phyloP scores from a whole-genome alignment of 805 yeast species.

The Debaryomyces castellii region DNA sequence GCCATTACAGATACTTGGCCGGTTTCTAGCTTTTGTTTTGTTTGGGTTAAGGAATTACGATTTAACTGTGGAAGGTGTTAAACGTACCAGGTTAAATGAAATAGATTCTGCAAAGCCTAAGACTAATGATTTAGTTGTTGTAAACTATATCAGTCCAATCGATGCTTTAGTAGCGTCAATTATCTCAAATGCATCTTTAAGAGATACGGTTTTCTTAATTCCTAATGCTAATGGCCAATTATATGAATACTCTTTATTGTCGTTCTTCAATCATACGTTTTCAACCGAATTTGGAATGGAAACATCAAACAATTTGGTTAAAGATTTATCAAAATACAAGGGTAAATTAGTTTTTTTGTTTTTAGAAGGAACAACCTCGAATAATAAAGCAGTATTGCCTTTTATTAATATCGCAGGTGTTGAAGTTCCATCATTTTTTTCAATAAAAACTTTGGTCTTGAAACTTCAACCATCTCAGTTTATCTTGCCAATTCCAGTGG shows the following conservation, averaged over 20 bases:
- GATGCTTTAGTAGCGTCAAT: conserved; percentile 45
- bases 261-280: conserved; percentile 26
- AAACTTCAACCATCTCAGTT: conserved; percentile 36
- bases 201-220: conserved; percentile 30
- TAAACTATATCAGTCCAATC: conserved; percentile 59
- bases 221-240: conserved; percentile 39
- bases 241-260: conserved; percentile 22
- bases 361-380: conserved; percentile 83
- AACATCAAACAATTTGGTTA: conserved; percentile 11
- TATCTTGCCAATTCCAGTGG: conserved; percentile 36
- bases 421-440: conserved; percentile 11
- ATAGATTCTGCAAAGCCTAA: conserved; percentile 34
- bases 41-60: conserved; percentile 39
- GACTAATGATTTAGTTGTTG: conserved; percentile 50
- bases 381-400: conserved; percentile 74
- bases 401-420: conserved; percentile 30
- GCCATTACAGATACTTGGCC: conserved; percentile 18
- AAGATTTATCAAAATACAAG: conserved; percentile 22
- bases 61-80: conserved; percentile 49
- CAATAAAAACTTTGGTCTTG: conserved; percentile 36
- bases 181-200: conserved; percentile 23
- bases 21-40: conserved; percentile 20
- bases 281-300: conserved; percentile 1
- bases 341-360: conserved; percentile 55
- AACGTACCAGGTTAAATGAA: conserved; percentile 37